Percentiles rank a stretch among this genome's conserved stretches.
phyloP scores from a whole-genome alignment of 768 basidiomycete species.

The Lactifluus rugatus region DNA sequence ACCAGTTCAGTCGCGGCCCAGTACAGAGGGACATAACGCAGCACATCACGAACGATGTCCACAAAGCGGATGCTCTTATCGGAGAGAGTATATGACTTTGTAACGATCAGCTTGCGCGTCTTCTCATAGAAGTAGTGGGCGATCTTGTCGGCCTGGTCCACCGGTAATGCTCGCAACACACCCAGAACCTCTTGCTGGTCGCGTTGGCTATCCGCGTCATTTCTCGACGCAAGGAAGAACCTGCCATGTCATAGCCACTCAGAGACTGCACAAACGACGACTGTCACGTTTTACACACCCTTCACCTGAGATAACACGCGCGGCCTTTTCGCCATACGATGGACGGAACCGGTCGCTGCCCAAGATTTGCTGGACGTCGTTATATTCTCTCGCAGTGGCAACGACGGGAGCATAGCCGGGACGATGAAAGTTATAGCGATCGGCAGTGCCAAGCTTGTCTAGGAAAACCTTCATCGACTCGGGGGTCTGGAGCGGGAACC shows the following conservation, averaged over 20 bases:
- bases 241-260: constrained; percentile 28
- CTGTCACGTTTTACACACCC: constrained; percentile 37
- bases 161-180: constrained; percentile 38
- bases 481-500: constrained; percentile 86
- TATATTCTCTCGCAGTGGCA: constrained; percentile 36
- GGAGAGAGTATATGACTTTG: constrained; percentile 46
- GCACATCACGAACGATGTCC: constrained; percentile 60
- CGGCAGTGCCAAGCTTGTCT: constrained; percentile 41
- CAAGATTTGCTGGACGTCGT: constrained; percentile 44
- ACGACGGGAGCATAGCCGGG: constrained; percentile 30
- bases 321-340: constrained; percentile 42
- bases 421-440: constrained; percentile 46
- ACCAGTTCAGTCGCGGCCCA: constrained; percentile 69
- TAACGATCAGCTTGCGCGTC: constrained; percentile 47
- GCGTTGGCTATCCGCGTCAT: constrained; percentile 30
- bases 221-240: constrained; percentile 53
- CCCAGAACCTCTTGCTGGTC: constrained; percentile 40
- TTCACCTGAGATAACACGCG: constrained; percentile 44
- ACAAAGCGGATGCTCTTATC: constrained; percentile 44
- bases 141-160: constrained; percentile 41
- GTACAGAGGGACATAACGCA: constrained; percentile 52
- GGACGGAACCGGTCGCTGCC: constrained; percentile 38
- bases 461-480: constrained; percentile 53
- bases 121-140: constrained; percentile 56
- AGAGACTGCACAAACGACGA: neutral